Base-by-base conservation (phyloP, 495 filamentous ascomycete species). In the Hypoxylon rickii region DNA sequence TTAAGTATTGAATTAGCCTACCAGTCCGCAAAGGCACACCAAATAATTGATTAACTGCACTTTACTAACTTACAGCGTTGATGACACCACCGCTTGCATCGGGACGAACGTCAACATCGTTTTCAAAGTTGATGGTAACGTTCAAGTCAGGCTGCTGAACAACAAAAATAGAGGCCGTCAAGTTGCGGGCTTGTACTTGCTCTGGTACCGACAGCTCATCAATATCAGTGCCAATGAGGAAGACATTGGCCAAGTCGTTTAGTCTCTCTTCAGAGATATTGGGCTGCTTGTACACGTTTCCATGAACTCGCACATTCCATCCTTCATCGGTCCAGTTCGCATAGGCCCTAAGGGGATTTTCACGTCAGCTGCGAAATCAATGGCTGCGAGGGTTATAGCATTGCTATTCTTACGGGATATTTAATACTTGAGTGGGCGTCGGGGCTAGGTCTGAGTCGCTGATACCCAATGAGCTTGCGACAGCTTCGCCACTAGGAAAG, bases 261-360 rank as follows among this genome's bases (percentile, higher is more conserved):
- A 90, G 71, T 44, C 78, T 86, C 17, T 73, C 68, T 44, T 82
- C 66, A 1, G 80, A 79, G 32, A 85, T 85, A 32, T 88, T 81
- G 21, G 89, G 87, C 51, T 86, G 81, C 58, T 90, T 91, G 74
- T 86, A 92, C 13, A 90, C 83, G 63, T 89, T 89, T 56, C 88
- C 89, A 54, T 87, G 88, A 64, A 92, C 84, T 12, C 85, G 79
- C 4, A 90, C 73, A 48, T 86, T 89, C 89, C 89, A 92, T 32
- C 85, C 86, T 38, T 81, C 71, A 15, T 80, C 75, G n/a, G 88
- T 90, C 80, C 84, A 92, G 55, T 92, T 92, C 29, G 79, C 89
- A 66, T 92, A 92, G n/a, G 79, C 79, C n/a, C 80, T 83, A 45
- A 12, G 32, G 18, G 40, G 10, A 3, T 34, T 2, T 33, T 10